A percentile compares a stretch with the other conserved stretches of the same genome.
phyloP scores from a whole-genome alignment of 495 filamentous ascomycete species.

The Staphylotrichum longicolle region DNA sequence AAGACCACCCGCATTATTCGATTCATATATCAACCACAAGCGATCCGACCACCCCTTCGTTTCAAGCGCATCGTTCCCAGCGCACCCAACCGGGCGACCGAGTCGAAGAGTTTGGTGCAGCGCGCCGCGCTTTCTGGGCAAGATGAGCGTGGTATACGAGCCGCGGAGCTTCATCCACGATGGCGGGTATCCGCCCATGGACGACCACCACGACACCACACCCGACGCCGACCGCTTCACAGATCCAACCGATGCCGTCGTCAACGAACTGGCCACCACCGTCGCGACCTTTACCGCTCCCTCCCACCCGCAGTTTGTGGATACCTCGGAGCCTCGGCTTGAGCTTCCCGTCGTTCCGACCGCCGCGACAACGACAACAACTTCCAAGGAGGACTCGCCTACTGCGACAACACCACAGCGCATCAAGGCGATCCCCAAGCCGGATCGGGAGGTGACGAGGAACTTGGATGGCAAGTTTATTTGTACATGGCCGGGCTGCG shows the following conservation, averaged over 20 bases:
- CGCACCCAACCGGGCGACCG: too few relatives aligned
- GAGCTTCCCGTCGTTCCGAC: conserved; percentile 19
- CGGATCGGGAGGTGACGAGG: conserved; percentile 47
- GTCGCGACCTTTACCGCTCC: conserved; percentile 32
- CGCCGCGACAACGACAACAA: conserved; percentile 14
- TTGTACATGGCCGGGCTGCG: conserved; percentile 64
- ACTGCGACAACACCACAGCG: conserved; percentile 34
- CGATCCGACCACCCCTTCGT: too few relatives aligned
- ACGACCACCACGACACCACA: conserved; percentile 31
- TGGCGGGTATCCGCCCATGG: conserved; percentile 36
- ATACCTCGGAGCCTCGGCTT: conserved; percentile 25
- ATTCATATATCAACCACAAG: too few relatives aligned
- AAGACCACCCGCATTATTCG: background rate
- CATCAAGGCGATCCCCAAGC: conserved; percentile 50
- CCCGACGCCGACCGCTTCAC: conserved; percentile 30
- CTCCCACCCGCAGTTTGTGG: conserved; percentile 20
- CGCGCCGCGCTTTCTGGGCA: conserved; percentile 15
- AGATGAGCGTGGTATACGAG: conserved; percentile 46
- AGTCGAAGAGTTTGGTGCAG: too few relatives aligned
- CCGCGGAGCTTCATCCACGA: conserved; percentile 39
- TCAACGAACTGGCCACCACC: conserved; percentile 28
- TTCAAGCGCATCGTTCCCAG: too few relatives aligned
- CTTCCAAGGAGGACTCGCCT: conserved; percentile 30
- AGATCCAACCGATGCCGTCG: conserved; percentile 34
- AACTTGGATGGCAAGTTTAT: conserved; percentile 67